Percentiles rank a stretch among this genome's conserved stretches.
Conservation (phyloP, 2,329 filamentous ascomycete species). For the Aureobasidium sp. region DNA sequence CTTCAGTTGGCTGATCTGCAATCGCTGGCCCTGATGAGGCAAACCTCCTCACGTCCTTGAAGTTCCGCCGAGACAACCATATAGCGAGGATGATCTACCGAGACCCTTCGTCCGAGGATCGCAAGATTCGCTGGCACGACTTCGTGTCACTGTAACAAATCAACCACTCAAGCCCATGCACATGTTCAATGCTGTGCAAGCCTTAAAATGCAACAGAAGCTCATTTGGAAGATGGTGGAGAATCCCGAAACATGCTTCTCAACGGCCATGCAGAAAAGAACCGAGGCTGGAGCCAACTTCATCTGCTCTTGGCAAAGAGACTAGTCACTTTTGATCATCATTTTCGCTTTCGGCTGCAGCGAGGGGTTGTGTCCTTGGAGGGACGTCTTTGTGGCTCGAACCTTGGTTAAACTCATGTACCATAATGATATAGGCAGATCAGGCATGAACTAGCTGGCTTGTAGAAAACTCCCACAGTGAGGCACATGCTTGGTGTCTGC, state of each 20-base stretch:
- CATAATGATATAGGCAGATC: no score
- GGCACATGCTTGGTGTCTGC: neutral
- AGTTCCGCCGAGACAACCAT: neutral
- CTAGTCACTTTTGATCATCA: neutral
- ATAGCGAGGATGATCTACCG: neutral
- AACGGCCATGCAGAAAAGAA: neutral
- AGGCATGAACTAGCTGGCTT: no score
- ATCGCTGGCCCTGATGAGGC: neutral
- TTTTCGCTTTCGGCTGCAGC: neutral
- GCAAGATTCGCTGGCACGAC: neutral
- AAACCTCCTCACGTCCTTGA: neutral
- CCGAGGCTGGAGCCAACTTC: neutral
- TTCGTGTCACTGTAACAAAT: neutral
- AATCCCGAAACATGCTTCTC: slow-evolving; percentile 1
- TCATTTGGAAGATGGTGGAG: no score
- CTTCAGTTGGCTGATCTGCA: neutral
- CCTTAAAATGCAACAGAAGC: neutral
- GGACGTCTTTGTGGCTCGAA: no score
- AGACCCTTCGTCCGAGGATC: neutral
- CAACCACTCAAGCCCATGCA: neutral
- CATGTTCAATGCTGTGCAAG: neutral
- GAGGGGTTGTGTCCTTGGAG: no score
- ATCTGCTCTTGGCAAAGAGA: neutral
- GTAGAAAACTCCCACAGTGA: no score
- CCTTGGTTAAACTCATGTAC: no score